These are phyloP conservation scores for Diplodia seriata DNA, from an alignment of 2,329 filamentous ascomycete genomes.

Conservation along the genomic window DNA sequence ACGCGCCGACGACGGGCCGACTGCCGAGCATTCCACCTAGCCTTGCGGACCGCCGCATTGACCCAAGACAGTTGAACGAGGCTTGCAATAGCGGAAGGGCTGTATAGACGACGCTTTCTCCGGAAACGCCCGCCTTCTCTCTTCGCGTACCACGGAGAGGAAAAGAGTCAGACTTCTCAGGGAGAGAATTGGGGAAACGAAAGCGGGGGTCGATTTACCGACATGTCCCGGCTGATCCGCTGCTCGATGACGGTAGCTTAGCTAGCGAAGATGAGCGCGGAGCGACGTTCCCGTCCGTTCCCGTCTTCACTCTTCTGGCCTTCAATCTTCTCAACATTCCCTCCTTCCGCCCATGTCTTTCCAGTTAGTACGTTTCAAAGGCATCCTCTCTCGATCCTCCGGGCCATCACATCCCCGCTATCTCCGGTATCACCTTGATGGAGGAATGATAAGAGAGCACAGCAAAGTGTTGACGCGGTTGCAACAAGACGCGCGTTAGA, in stretches of 20 bases:
- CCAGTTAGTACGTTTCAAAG: background rate
- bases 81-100: background rate
- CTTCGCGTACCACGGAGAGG: background rate
- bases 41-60: background rate
- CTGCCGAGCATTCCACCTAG: background rate
- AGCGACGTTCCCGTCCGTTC: background rate
- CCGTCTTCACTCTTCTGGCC: background rate
- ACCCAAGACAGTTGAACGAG: background rate
- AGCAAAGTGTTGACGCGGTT: background rate
- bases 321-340: background rate
- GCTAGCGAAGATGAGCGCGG: background rate
- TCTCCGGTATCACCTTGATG: constrained; percentile 3
- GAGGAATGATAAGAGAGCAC: background rate
- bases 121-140: background rate
- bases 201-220: background rate
- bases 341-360: background rate
- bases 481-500: background rate
- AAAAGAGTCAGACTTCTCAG: background rate
- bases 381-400: background rate
- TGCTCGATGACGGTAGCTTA: too few relatives aligned
- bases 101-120: background rate
- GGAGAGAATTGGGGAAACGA: too few relatives aligned
- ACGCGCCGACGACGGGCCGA: background rate
- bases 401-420: background rate
- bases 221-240: too few relatives aligned